Evolutionary conservation across 371 early-diverging fungal species (phyloP), one percentile per base, ranked within the genome.

Genomic region (Mortierella sp.): DNA sequence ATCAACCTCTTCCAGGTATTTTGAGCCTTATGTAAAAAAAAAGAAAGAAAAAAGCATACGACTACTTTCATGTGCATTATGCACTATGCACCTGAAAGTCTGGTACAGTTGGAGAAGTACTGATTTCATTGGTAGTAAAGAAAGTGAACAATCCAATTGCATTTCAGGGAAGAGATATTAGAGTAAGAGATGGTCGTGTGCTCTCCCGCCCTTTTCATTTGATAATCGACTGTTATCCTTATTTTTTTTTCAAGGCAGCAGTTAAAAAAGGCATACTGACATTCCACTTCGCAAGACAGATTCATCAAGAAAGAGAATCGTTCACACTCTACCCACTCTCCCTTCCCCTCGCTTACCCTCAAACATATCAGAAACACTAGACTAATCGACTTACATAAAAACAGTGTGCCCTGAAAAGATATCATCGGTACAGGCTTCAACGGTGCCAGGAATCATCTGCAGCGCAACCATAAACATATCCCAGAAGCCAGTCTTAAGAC

Each of bases 361-460:
- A n/a, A n/a, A n/a, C n/a, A n/a, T n/a, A n/a, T n/a, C n/a, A n/a
- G n/a, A n/a, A n/a, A 37, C 26, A 29, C 28, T 61, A 37, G 7
- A n/a, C 26, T 40, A 28, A 54, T 23, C 15, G 28, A 66, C 83
- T 84, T 83, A 86, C 79, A 93, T 86, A 54, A 91, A 83, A 9
- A 87, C 83, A 0, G 92, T 90, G 65, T 94, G 93, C 3, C 93
- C 94, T 2, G 93, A 93, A 75, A 90, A 94, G 53, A 94, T 89
- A 61, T 90, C 90, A 76, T 93, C 92, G 0, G 93, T 93, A 75
- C 93, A 94, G 26, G 89, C 86, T 55, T 87, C 85, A 26, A 85
- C 78, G 6, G 76, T 64, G 2, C 89, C 88, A 1, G 83, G 76
- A 37, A 89, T 80, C 70, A 90, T 83, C 22, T 81, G 68, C 13